Conservation (phyloP, 768 basidiomycete genomes). For the Lentinula raphanica region DNA sequence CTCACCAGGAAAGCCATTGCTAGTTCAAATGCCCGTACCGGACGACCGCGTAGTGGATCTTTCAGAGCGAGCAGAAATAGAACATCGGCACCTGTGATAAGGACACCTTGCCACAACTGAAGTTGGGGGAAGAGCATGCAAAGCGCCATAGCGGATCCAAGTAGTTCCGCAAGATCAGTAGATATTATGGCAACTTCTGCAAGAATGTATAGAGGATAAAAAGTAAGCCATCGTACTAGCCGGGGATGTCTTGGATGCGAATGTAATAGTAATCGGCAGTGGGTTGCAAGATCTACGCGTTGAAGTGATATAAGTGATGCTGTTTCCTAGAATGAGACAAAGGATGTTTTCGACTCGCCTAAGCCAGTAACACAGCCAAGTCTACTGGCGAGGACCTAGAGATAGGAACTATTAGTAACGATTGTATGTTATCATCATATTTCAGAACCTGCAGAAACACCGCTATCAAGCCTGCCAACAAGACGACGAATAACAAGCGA, state of each 20-base stretch:
- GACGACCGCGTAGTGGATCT: conserved; percentile 62
- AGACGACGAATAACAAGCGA: conserved; percentile 77
- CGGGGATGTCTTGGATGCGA: conserved; percentile 55
- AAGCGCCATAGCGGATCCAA: conserved; percentile 79
- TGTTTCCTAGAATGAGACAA: conserved; percentile 4
- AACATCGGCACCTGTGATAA: conserved; percentile 67
- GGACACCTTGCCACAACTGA: conserved; percentile 64
- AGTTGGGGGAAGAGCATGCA: conserved; percentile 67
- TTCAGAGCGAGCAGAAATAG: conserved; percentile 65
- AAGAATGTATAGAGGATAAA: conserved; percentile 62
- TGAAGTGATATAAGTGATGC: not conserved
- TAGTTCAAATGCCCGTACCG: conserved; percentile 64
- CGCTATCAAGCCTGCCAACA: conserved; percentile 78
- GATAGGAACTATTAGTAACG: not conserved
- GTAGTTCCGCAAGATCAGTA: conserved; percentile 76
- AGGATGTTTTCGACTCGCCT: conserved; percentile 36
- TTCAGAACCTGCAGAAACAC: conserved; percentile 70
- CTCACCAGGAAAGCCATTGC: conserved; percentile 59
- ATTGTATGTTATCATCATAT: not conserved
- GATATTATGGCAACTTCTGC: conserved; percentile 70
- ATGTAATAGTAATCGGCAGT: conserved; percentile 61
- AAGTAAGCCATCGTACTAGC: conserved; percentile 50
- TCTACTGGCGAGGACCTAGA: conserved; percentile 67
- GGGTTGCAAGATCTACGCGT: conserved; percentile 36
- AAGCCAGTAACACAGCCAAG: conserved; percentile 81